Percentiles rank a stretch among this genome's conserved stretches.
Conservation (phyloP, 495 filamentous ascomycete genomes). For the Cercophora scortea region DNA sequence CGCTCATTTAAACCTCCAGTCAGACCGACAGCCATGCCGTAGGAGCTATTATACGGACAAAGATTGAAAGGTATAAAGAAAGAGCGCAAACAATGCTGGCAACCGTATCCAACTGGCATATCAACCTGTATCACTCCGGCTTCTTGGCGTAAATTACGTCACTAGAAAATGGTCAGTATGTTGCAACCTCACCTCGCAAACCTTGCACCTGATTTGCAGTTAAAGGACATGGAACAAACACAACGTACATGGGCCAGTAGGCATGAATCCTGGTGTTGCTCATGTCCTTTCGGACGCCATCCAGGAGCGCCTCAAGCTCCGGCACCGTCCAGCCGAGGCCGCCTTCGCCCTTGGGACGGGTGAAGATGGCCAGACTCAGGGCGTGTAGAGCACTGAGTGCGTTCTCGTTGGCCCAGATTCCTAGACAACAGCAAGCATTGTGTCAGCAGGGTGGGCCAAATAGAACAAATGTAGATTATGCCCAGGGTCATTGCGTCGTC, state of each 20-base stretch:
- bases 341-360: slow-evolving; percentile 4
- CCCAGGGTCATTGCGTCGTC: no score
- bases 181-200: not conserved
- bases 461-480: not conserved
- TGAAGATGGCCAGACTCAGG: slow-evolving; percentile 30
- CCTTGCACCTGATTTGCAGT: not conserved
- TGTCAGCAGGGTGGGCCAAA: not conserved
- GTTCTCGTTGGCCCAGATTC: slow-evolving; percentile 18
- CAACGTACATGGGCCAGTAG: not conserved
- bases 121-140: not conserved
- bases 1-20: no score
- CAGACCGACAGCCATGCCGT: no score
- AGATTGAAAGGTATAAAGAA: no score
- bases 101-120: no score
- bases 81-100: no score
- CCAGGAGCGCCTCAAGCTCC: slow-evolving; percentile 19
- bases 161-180: not conserved
- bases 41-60: no score
- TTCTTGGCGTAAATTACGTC: not conserved
- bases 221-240: no score
- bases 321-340: slow-evolving; percentile 18
- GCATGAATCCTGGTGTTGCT: not conserved
- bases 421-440: not conserved
- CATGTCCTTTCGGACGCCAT: slow-evolving; percentile 21
- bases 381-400: slow-evolving; percentile 31